Evolutionary conservation across 768 basidiomycete genomes (phyloP), one percentile per base, ranked within the genome.

Genomic region (Hydnomerulius pinastri): DNA sequence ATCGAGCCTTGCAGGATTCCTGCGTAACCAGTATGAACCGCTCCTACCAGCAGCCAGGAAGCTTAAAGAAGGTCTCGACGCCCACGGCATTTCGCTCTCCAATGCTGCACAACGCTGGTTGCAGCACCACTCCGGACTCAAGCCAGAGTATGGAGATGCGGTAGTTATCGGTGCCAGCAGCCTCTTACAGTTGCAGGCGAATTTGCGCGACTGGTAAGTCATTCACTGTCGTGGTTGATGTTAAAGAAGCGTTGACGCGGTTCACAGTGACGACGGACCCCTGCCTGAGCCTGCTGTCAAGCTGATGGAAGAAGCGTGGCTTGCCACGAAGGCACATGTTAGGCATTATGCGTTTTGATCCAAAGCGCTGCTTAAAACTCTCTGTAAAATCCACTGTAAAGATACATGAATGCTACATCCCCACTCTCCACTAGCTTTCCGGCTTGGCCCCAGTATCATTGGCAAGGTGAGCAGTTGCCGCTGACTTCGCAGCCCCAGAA

Each of bases 81-180:
- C 37, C 17, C 20, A 52, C 10, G 44, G 44, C 8, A 48, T 52
- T 12, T 23, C 46, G 13, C 17, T 48, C 15, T 15, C 46, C 5
- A 46, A 41, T 24, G 48, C 25, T 24, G 47, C 47, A 13, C 24
- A 48, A 23, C 46, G 38, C 10, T 42, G 47, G 51, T 38, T 53
- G 29, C 51, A 53, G 33, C 51, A 42, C 28, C 48, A 50, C 46
- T 49, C 46, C 8, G 23, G 7, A 28, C 25, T 33, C 21, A 23
- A 32, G 28, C 51, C 46, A 7, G 38, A 39, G 20, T 12, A 24
- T 25, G 48, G 47, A 15, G 62, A 65, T 46, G 51, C 47, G 15
- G 58, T 72, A 56, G 62, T 76, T 48, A 70, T 76, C 51, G 73
- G 73, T 12, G 73, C 71, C 3, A 62, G 61, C 3, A 41, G 58